Conservation (phyloP, 73 alveolate genomes). For the Paramecium octaurelia region DNA sequence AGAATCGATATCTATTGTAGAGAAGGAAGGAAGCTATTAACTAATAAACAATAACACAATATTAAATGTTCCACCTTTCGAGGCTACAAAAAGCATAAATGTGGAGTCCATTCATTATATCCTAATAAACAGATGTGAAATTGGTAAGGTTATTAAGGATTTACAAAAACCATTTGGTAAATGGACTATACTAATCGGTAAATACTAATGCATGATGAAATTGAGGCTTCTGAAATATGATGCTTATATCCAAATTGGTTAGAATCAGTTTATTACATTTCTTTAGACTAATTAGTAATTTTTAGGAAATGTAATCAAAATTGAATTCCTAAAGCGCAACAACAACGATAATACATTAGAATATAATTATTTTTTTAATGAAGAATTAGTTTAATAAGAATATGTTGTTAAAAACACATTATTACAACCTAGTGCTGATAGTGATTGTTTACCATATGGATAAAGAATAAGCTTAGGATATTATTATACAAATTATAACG, state of each 20-base stretch:
- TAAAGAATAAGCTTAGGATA: neutral
- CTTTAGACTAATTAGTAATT: neutral
- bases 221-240: neutral
- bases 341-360: neutral
- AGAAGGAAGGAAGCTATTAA: neutral
- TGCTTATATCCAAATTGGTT: neutral
- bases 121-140: neutral
- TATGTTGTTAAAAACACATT: neutral
- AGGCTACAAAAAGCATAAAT: neutral
- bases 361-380: neutral
- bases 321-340: neutral
- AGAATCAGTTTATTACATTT: neutral
- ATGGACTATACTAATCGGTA: neutral
- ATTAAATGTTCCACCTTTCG: neutral
- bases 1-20: neutral
- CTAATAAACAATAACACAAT: neutral
- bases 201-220: neutral
- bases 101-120: neutral
- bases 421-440: neutral
- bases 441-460: neutral
- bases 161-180: neutral
- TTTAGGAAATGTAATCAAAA: neutral
- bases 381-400: neutral
- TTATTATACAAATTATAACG: neutral
- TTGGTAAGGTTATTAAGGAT: neutral